These are phyloP conservation scores for Cystoisospora suis DNA, from an alignment of 169 alveolate genomes.

Conservation along the genomic window DNA sequence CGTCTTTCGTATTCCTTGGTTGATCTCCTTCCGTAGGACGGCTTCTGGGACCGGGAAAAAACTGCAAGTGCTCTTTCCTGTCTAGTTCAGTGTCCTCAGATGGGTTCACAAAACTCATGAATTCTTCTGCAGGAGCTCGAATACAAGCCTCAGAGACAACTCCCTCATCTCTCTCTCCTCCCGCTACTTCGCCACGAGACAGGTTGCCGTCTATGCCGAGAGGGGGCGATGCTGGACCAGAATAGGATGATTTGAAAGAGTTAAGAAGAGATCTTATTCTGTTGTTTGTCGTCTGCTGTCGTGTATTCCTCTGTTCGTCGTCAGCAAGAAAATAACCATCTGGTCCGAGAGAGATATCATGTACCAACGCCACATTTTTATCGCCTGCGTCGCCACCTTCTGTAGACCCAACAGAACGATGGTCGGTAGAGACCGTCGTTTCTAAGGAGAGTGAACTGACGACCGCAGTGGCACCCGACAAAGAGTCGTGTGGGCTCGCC, in stretches of 20 bases:
- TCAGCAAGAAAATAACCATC: not conserved
- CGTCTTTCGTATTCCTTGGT: too few relatives aligned
- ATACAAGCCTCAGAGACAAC: not conserved
- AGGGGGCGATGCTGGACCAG: not conserved
- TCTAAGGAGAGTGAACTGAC: too few relatives aligned
- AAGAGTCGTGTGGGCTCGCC: too few relatives aligned
- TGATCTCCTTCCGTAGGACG: too few relatives aligned
- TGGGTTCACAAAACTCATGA: not conserved
- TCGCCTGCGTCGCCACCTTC: too few relatives aligned
- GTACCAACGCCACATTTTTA: too few relatives aligned
- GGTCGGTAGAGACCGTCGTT: too few relatives aligned
- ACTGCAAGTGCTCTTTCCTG: not conserved
- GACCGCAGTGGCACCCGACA: too few relatives aligned
- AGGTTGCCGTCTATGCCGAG: not conserved
- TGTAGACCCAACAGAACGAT: too few relatives aligned
- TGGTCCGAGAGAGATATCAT: too few relatives aligned
- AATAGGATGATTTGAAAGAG: not conserved
- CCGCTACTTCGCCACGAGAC: not conserved
- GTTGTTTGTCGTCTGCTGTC: not conserved
- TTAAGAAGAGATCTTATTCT: not conserved
- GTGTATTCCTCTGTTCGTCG: not conserved
- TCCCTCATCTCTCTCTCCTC: not conserved
- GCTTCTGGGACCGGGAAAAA: too few relatives aligned
- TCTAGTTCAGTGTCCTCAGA: not conserved
- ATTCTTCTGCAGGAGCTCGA: not conserved